These are phyloP conservation scores for Linum lewisii DNA, from an alignment of 345 rosid species.

Conservation along the genomic window DNA sequence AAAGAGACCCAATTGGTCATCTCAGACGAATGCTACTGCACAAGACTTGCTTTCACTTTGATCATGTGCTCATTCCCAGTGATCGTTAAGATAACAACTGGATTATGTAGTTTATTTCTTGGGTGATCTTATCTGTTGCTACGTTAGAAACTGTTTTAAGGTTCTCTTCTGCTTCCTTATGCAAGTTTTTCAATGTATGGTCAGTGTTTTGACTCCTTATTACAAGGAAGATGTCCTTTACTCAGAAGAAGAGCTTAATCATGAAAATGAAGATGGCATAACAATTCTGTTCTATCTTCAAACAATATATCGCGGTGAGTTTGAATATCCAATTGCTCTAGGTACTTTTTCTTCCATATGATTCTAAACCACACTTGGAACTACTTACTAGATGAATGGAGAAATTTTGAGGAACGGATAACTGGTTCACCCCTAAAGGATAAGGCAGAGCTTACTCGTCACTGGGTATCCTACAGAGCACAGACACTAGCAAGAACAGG, in stretches of 20 bases:
- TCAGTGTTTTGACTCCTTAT: conserved; percentile 88
- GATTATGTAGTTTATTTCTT: neutral
- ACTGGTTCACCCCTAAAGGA: conserved; percentile 24
- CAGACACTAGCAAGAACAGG: conserved; percentile 98
- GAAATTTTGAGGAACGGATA: conserved; percentile 51
- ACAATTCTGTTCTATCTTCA: conserved; percentile 67
- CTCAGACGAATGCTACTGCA: too few relatives aligned
- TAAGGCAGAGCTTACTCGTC: conserved; percentile 38
- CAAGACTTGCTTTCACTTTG: too few relatives aligned
- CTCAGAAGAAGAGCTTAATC: conserved; percentile 64
- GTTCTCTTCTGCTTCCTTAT: neutral
- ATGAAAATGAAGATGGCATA: conserved; percentile 94
- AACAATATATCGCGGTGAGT: conserved; percentile 86
- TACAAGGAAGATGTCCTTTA: conserved; percentile 81
- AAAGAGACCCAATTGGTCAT: too few relatives aligned
- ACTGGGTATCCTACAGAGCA: conserved; percentile 88
- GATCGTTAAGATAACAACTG: too few relatives aligned
- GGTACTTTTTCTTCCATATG: conserved; percentile 9
- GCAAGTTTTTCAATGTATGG: conserved; percentile 14
- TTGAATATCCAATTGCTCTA: conserved; percentile 8
- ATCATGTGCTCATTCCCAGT: neutral
- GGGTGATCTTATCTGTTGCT: neutral
- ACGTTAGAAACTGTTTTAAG: neutral
- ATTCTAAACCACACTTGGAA: conserved; percentile 9
- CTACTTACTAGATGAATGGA: conserved; percentile 73